These are phyloP conservation scores for Bretziella fagacearum DNA, from an alignment of 2,329 filamentous ascomycete genomes.

Conservation along the genomic window DNA sequence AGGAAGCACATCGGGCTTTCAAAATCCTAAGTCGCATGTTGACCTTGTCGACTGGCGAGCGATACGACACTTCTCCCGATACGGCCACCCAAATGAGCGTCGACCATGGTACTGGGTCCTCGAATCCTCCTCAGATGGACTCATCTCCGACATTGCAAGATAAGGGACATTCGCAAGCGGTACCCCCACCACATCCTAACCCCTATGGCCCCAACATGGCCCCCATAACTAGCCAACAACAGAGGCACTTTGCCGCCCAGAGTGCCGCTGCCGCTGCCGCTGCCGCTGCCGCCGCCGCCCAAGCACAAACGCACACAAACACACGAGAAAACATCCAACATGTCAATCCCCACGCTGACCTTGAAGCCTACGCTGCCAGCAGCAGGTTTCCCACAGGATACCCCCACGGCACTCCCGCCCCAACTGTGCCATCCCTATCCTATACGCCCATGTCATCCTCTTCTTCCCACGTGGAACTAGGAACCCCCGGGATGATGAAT, in stretches of 20 bases:
- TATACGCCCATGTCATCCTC: no score
- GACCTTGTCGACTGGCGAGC: slow-evolving; percentile 18
- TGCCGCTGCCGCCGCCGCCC: background rate
- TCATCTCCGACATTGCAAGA: background rate
- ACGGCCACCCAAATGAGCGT: background rate
- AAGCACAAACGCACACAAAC: no score
- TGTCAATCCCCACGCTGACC: no score
- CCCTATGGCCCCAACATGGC: background rate
- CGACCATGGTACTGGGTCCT: background rate
- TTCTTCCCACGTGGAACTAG: no score
- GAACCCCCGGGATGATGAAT: no score
- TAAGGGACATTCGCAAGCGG: background rate
- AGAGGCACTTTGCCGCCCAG: background rate
- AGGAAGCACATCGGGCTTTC: slow-evolving; percentile 20
- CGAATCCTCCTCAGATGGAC: background rate
- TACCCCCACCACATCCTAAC: background rate
- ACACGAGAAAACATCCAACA: no score
- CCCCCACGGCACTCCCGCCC: no score
- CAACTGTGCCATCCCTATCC: no score
- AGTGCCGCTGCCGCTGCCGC: background rate
- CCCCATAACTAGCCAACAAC: background rate
- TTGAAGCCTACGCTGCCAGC: no score
- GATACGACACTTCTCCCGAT: slow-evolving; percentile 18
- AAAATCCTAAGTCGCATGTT: slow-evolving; percentile 21
- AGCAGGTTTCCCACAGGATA: no score